Conservation (phyloP, 495 filamentous ascomycete genomes). For the Hypoxylon crocopeplum region DNA sequence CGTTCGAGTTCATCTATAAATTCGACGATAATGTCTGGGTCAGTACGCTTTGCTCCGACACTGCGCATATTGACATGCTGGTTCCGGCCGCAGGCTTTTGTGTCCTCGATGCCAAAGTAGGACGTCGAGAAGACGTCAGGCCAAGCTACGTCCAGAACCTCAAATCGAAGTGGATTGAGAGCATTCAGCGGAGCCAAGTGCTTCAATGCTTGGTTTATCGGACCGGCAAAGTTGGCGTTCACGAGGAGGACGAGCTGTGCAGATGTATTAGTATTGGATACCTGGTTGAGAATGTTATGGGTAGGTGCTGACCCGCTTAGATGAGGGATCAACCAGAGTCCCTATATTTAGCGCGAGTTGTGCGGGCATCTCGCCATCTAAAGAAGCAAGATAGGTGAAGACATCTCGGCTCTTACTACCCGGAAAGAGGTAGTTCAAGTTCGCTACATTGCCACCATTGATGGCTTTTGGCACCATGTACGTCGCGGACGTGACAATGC, state of each 20-base stretch:
- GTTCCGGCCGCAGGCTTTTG: slow-evolving; percentile 4
- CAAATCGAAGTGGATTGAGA: neutral
- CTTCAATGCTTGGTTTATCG: neutral
- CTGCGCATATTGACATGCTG: slow-evolving; percentile 18
- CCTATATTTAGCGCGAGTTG: slow-evolving; percentile 27
- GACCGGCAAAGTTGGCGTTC: slow-evolving; percentile 5
- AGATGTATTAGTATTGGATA: neutral
- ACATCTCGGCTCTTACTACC: slow-evolving; percentile 18
- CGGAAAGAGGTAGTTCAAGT: slow-evolving; percentile 38
- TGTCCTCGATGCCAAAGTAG: slow-evolving; percentile 15
- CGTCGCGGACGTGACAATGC: slow-evolving; percentile 55
- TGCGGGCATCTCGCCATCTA: slow-evolving; percentile 25
- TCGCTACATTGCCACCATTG: slow-evolving; percentile 34
- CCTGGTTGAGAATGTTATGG: no score
- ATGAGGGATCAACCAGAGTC: neutral
- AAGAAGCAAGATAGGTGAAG: slow-evolving; percentile 31
- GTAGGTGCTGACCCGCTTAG: neutral
- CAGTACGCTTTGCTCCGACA: slow-evolving; percentile 10
- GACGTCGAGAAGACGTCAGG: slow-evolving; percentile 9
- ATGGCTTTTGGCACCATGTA: slow-evolving; percentile 37
- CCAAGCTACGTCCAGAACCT: slow-evolving; percentile 5
- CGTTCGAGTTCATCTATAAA: slow-evolving; percentile 23
- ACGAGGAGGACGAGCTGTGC: neutral
- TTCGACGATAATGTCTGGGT: slow-evolving; percentile 21
- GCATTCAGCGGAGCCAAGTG: neutral